These are phyloP conservation scores for Acanthamoeba quina DNA, from an alignment of 208 protist genomes.

Conservation along the genomic window DNA sequence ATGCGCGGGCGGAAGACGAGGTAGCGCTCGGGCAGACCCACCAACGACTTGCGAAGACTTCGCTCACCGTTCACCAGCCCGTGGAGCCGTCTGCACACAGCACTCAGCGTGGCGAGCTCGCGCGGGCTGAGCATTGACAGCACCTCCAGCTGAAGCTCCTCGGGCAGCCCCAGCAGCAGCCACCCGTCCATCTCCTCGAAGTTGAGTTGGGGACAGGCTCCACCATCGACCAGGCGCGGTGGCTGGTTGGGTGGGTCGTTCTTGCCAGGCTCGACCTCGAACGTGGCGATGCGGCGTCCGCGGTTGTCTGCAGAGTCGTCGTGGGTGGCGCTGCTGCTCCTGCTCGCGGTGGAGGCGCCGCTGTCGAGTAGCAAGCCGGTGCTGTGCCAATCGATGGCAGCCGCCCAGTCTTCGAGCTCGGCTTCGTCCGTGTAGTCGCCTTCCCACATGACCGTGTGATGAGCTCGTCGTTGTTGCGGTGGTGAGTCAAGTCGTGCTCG, in stretches of 20 bases:
- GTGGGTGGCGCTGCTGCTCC: not conserved
- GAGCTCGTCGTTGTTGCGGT: not conserved
- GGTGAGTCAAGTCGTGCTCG: too few species aligned
- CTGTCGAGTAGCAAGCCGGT: not conserved
- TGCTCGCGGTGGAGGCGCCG: not conserved
- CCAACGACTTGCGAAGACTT: not conserved
- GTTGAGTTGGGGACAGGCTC: too few species aligned
- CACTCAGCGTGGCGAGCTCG: not conserved
- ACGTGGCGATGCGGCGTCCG: too few species aligned
- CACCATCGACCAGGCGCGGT: not conserved
- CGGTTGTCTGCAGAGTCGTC: not conserved
- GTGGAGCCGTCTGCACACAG: not conserved
- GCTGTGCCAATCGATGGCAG: not conserved
- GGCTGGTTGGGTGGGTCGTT: not conserved
- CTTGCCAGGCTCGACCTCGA: too few species aligned
- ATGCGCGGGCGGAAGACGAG: not conserved
- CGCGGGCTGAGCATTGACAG: not conserved
- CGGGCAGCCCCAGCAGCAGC: not conserved
- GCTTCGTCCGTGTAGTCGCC: not conserved
- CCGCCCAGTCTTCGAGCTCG: not conserved
- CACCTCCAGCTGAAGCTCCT: not conserved
- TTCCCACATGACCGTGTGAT: not conserved
- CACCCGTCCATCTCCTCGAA: not conserved
- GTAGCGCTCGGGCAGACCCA: slow-evolving; percentile 33
- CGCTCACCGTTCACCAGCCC: not conserved